These are phyloP conservation scores for Ogataea nonfermentans DNA, from an alignment of 805 yeast genomes.

Conservation along the genomic window DNA sequence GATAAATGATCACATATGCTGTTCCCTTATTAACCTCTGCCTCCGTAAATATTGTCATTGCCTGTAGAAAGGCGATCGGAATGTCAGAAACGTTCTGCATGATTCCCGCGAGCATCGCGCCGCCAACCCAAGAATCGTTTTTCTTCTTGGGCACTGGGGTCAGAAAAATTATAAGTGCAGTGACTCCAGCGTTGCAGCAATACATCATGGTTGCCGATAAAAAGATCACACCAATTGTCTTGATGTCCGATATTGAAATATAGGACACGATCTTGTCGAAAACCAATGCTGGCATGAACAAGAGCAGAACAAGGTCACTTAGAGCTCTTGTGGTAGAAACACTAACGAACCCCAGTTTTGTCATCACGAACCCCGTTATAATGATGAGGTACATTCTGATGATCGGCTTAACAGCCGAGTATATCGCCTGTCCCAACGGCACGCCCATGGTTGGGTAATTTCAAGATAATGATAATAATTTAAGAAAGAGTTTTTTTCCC, in stretches of 20 bases:
- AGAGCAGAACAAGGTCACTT: slow-evolving; percentile 59
- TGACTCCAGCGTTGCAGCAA: slow-evolving; percentile 47
- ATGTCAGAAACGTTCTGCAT: slow-evolving; percentile 75
- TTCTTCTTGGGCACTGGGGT: slow-evolving; percentile 50
- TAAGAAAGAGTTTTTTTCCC: slow-evolving; percentile 1
- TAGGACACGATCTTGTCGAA: slow-evolving; percentile 62
- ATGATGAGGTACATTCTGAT: slow-evolving; percentile 72
- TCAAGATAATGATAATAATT: not conserved
- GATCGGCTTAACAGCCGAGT: slow-evolving; percentile 69
- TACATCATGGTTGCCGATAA: slow-evolving; percentile 52
- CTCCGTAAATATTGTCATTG: slow-evolving; percentile 45
- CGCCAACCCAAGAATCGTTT: slow-evolving; percentile 60
- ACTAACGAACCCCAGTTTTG: slow-evolving; percentile 55
- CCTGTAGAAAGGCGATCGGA: slow-evolving; percentile 75
- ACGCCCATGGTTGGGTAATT: slow-evolving; percentile 14
- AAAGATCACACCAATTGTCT: slow-evolving; percentile 64
- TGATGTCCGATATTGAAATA: slow-evolving; percentile 61
- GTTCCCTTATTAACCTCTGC: slow-evolving; percentile 36
- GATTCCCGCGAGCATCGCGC: slow-evolving; percentile 65
- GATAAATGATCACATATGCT: slow-evolving; percentile 57
- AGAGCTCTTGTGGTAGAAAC: slow-evolving; percentile 63
- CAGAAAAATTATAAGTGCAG: slow-evolving; percentile 34
- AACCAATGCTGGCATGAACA: slow-evolving; percentile 65
- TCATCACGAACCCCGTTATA: slow-evolving; percentile 60
- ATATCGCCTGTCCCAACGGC: slow-evolving; percentile 29